Conservation (phyloP, 768 basidiomycete genomes). For the Naganishia onofrii region DNA sequence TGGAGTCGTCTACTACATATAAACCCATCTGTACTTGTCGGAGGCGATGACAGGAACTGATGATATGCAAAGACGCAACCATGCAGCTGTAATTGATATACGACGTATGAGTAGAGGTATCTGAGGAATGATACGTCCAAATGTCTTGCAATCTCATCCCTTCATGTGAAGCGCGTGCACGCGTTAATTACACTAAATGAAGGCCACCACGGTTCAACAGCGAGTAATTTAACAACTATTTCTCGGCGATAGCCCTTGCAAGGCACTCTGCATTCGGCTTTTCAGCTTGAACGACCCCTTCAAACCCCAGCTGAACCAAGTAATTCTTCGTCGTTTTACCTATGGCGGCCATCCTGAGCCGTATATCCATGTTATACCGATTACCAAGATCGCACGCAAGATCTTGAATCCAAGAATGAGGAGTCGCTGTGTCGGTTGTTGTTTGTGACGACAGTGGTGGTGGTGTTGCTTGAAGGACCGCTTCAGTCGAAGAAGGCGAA, state of each 20-base stretch:
- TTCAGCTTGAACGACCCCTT: not conserved
- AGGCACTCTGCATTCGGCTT: constrained; percentile 13
- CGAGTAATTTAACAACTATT: too few relatives aligned
- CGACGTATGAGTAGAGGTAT: too few relatives aligned
- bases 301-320: not conserved
- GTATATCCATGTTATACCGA: not conserved
- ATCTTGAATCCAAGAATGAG: not conserved
- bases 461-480: constrained; percentile 2
- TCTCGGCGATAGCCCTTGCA: constrained; percentile 4
- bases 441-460: too few relatives aligned
- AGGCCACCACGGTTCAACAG: too few relatives aligned
- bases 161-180: too few relatives aligned
- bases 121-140: too few relatives aligned
- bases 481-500: constrained; percentile 19
- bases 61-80: too few relatives aligned
- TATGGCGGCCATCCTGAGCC: constrained; percentile 16
- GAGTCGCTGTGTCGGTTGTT: not conserved
- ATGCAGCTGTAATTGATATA: too few relatives aligned
- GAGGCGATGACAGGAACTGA: too few relatives aligned
- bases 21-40: not conserved
- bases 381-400: not conserved
- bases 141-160: too few relatives aligned
- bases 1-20: not conserved
- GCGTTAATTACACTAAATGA: too few relatives aligned
- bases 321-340: constrained; percentile 25